Percentiles rank a stretch among this genome's conserved stretches.
Evolutionary conservation across 2,329 filamentous ascomycete genomes (phyloP).

Genomic region (Shiraia sp.): DNA sequence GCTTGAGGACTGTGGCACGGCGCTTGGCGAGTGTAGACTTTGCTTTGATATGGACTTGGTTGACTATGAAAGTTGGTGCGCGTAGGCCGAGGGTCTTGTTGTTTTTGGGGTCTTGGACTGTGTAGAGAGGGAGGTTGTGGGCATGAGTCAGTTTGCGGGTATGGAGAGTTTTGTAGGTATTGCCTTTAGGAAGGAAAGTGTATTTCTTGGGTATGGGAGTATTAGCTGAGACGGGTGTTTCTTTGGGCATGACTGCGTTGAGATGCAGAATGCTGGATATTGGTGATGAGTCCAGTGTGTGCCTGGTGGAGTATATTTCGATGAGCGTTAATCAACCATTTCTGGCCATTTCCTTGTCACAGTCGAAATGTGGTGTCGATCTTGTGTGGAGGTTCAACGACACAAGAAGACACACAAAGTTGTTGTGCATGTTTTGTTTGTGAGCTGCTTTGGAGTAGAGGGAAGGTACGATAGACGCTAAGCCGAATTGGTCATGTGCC

Average conservation of each 20-base stretch:
- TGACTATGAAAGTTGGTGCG: slow-evolving; percentile 46
- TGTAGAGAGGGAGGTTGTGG: slow-evolving; percentile 29
- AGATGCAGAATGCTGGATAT: slow-evolving; percentile 11
- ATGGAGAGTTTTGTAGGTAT: slow-evolving; percentile 40
- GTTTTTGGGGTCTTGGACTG: slow-evolving; percentile 34
- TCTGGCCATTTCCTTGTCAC: no score
- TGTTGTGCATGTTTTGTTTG: no score
- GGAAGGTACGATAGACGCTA: no score
- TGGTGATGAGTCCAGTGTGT: no score
- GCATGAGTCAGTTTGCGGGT: slow-evolving; percentile 37
- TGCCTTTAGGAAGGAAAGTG: slow-evolving; percentile 40
- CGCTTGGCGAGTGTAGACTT: slow-evolving; percentile 47
- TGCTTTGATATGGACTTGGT: slow-evolving; percentile 44
- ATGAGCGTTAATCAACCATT: no score
- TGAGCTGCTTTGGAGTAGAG: no score
- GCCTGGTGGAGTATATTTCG: no score
- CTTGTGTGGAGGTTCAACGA: no score
- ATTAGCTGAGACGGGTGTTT: slow-evolving; percentile 1
- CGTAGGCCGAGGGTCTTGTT: slow-evolving; percentile 47
- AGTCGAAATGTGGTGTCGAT: no score
- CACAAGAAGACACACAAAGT: no score
- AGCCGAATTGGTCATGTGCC: neutral
- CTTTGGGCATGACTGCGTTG: slow-evolving; percentile 27
- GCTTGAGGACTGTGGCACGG: slow-evolving; percentile 42
- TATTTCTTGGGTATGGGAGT: no score